Evolutionary conservation across 1,284 basidiomycete species (phyloP), one percentile per base, ranked within the genome.

Genomic region (Puccinia triticina): DNA sequence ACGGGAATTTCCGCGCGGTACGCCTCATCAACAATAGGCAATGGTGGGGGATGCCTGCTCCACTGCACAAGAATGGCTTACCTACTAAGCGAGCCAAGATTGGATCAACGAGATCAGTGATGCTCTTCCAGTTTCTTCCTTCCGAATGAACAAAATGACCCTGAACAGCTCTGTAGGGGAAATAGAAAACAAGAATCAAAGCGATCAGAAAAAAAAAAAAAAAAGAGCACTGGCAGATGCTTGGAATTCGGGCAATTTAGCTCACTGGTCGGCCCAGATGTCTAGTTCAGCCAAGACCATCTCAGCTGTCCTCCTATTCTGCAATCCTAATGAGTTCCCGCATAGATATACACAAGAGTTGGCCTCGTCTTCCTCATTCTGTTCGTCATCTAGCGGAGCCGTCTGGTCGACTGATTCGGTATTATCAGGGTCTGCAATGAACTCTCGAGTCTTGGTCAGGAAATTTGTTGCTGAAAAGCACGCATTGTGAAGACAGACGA

Each of bases 81-180:
- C 94, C 96, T 84, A 98, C 91, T 82, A 99, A 86, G 83, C 92
- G 90, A 76, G 94, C 93, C 71, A 98, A 90, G n/a, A 92, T 87
- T 8, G 92, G 92, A 23, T 91, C 91, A 75, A 94, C 90, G 59
- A 90, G 89, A 85, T 93, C 92, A 79, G 93, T 91, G 83, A 93
- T 92, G 85, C 91, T 89, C 86, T 92, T 91, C 97, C 97, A 99
- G 73, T 92, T 92, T 72, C 94, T 91, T 53, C 89, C 89, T 85
- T 93, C 89, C 10, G 94, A 93, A 87, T 98, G 96, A 84, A 91
- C 89, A 88, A 96, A 96, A 88, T 99, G 97, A 18, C 94, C 97
- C 67, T 92, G 90, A 50, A 98, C 96, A 21, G 91, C 95, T 84
- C 95, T 96, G 26, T 23, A 11, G 40, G 40, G n/a, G 43, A 26